Conservation (phyloP, 2,329 filamentous ascomycete species). For the Ophiostoma fasciatum region DNA sequence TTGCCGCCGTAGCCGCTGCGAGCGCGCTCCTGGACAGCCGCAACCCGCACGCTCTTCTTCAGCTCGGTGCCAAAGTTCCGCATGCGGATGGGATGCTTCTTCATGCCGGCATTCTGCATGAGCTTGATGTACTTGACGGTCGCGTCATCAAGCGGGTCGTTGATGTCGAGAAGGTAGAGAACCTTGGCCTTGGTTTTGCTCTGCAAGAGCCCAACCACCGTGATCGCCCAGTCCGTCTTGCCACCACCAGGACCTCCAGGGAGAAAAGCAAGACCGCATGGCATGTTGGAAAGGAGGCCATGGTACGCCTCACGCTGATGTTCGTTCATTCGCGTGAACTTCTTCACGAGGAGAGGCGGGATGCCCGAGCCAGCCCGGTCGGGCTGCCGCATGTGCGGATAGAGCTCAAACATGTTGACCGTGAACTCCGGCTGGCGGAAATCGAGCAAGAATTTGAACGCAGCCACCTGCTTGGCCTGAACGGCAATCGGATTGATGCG, state of each 20-base stretch:
- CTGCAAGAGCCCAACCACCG: conserved; percentile 22
- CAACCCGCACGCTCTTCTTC: conserved; percentile 5
- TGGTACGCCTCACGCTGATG: conserved; percentile 24
- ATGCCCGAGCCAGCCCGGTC: conserved; percentile 4
- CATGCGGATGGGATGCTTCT: conserved; percentile 13
- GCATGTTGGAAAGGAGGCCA: conserved; percentile 22
- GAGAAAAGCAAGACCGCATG: conserved; percentile 28
- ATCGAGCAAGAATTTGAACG: conserved; percentile 12
- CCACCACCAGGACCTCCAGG: conserved; percentile 33
- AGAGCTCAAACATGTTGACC: conserved; percentile 12
- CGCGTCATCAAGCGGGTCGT: conserved; percentile 30
- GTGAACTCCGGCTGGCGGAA: conserved; percentile 11
- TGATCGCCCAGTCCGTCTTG: conserved; percentile 32
- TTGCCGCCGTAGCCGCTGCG: neutral
- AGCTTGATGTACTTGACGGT: conserved; percentile 26
- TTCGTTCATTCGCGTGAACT: conserved; percentile 20
- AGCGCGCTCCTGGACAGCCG: neutral
- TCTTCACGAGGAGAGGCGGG: conserved; percentile 8
- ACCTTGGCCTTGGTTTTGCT: conserved; percentile 19
- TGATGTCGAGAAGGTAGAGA: conserved; percentile 32
- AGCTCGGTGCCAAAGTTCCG: conserved; percentile 12
- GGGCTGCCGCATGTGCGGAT: conserved; percentile 13
- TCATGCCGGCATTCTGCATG: conserved; percentile 21
- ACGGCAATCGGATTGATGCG: conserved; percentile 4
- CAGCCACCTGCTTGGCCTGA: conserved; percentile 10